A percentile compares a stretch with the other conserved stretches of the same genome.
phyloP scores from a whole-genome alignment of 2,329 filamentous ascomycete genomes.

The Lasiodiplodia sp. region DNA sequence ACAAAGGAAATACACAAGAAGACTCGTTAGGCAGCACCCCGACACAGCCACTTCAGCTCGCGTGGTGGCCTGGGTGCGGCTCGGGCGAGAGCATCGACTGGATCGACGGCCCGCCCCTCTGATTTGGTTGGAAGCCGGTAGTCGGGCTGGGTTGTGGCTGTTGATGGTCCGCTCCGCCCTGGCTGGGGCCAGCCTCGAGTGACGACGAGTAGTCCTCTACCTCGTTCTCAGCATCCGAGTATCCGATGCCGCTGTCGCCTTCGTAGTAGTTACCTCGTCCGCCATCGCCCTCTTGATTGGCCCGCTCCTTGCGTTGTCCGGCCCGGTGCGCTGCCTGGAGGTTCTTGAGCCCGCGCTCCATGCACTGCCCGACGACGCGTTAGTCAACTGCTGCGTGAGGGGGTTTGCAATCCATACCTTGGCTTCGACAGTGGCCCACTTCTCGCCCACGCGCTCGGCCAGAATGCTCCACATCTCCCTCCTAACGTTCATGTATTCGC shows the following conservation, averaged over 20 bases:
- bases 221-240: slow-evolving; percentile 57
- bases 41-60: not conserved
- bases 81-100: slow-evolving; percentile 47
- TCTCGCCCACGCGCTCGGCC: slow-evolving; percentile 66
- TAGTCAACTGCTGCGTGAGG: slow-evolving; percentile 50
- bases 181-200: slow-evolving; percentile 22
- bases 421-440: slow-evolving; percentile 76
- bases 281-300: slow-evolving; percentile 47
- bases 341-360: slow-evolving; percentile 84
- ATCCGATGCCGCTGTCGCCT: slow-evolving; percentile 75
- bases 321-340: slow-evolving; percentile 74
- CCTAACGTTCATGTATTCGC: slow-evolving; percentile 79
- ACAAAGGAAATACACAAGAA: slow-evolving; percentile 7
- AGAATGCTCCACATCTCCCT: slow-evolving; percentile 83
- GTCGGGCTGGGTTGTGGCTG: slow-evolving; percentile 56
- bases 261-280: slow-evolving; percentile 42
- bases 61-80: slow-evolving; percentile 21
- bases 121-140: slow-evolving; percentile 29
- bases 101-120: slow-evolving; percentile 47
- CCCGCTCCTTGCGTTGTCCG: slow-evolving; percentile 70
- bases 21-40: slow-evolving; percentile 2
- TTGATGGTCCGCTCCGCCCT: slow-evolving; percentile 49
- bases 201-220: slow-evolving; percentile 37
- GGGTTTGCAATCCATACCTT: slow-evolving; percentile 66
- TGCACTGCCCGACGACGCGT: slow-evolving; percentile 63